These are phyloP conservation scores for Tieghemostelium lacteum DNA, from an alignment of 78 protist genomes.

Conservation along the genomic window DNA sequence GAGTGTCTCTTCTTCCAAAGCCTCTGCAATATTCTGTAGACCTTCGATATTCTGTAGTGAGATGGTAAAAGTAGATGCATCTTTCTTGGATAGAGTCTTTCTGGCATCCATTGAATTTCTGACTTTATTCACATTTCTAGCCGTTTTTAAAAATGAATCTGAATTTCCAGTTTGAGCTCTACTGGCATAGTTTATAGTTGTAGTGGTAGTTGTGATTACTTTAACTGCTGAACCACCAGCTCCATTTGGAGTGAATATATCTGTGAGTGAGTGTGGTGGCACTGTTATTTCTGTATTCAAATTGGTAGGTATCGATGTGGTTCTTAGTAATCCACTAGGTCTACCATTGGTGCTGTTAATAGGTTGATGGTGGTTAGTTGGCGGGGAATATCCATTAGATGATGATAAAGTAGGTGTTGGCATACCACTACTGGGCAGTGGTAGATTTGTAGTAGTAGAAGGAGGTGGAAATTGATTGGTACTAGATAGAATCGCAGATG, in stretches of 20 bases:
- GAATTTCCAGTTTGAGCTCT: background rate
- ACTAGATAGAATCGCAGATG: background rate
- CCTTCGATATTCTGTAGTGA: conserved; percentile 75
- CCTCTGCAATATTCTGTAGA: conserved; percentile 66
- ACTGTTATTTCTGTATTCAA: background rate
- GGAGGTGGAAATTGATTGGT: background rate
- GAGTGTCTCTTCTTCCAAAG: conserved; percentile 55
- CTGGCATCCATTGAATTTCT: background rate
- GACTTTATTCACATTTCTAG: conserved; percentile 60
- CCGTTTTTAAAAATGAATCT: conserved; percentile 22
- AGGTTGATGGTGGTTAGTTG: background rate
- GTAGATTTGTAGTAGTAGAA: background rate
- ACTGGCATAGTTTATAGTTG: conserved; percentile 11
- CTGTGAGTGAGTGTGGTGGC: background rate
- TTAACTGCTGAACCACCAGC: background rate
- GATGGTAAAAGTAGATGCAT: conserved; percentile 42
- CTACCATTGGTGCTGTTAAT: background rate
- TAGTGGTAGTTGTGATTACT: conserved; percentile 6
- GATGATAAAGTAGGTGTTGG: conserved; percentile 7
- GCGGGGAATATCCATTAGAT: background rate
- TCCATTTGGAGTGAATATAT: conserved; percentile 33
- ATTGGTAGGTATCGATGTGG: background rate
- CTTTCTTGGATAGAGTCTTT: conserved; percentile 37
- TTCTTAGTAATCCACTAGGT: too few relatives aligned
- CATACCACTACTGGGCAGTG: background rate